Evolutionary conservation across 768 basidiomycete species (phyloP).

Genomic region (Leccinum subgranulosum): DNA sequence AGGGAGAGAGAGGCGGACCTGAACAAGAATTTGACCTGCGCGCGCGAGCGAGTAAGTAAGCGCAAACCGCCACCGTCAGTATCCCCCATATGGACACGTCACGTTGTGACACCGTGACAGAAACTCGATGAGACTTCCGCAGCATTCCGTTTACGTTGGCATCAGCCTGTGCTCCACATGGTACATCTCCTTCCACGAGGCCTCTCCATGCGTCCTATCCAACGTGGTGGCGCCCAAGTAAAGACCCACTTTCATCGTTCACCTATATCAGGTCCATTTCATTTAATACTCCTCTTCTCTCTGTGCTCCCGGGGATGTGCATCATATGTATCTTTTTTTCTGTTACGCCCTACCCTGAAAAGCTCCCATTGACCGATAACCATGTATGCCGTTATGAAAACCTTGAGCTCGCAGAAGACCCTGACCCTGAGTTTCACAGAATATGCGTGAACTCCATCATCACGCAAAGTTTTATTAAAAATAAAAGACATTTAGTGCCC

Average conservation of each 20-base stretch:
- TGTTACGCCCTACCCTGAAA: not conserved
- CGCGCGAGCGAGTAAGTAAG: constrained; percentile 1
- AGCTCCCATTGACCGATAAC: not conserved
- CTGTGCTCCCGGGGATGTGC: not conserved
- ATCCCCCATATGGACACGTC: constrained; percentile 3
- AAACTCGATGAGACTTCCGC: constrained; percentile 4
- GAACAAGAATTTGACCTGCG: constrained; percentile 10
- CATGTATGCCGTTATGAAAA: constrained; percentile 7
- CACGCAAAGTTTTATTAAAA: not conserved
- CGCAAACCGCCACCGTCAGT: not conserved
- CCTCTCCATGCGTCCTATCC: not conserved
- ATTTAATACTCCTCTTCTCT: not conserved
- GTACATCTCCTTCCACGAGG: not conserved
- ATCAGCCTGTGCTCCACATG: not conserved
- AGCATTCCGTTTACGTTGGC: constrained; percentile 16
- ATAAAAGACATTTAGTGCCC: not conserved
- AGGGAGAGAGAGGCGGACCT: constrained; percentile 19
- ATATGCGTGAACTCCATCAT: not conserved
- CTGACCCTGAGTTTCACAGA: constrained; percentile 16
- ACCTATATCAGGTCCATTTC: not conserved
- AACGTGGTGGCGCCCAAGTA: not conserved
- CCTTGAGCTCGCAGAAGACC: constrained; percentile 14
- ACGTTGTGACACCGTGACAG: constrained; percentile 7
- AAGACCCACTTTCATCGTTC: not conserved
- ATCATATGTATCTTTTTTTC: not conserved